These are phyloP conservation scores for Wickerhamiella kurtzmanii DNA, from an alignment of 805 yeast species.

Conservation along the genomic window DNA sequence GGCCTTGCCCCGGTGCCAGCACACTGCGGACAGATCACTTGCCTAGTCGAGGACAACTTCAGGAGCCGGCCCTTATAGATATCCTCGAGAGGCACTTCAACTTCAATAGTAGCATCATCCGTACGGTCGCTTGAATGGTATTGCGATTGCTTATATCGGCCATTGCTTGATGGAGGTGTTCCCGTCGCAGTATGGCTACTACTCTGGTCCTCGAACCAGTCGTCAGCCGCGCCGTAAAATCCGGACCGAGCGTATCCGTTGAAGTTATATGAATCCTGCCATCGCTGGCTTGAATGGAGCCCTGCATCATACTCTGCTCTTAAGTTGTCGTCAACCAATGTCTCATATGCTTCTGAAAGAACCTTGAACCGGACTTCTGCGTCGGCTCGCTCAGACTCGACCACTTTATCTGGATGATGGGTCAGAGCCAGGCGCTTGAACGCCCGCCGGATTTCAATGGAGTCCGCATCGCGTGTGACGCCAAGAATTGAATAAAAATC, in stretches of 20 bases:
- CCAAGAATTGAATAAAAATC: constrained; percentile 55
- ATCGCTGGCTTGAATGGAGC: constrained; percentile 6
- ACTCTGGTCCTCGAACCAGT: constrained; percentile 37
- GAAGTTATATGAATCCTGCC: constrained; percentile 25
- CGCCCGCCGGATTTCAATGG: constrained; percentile 66
- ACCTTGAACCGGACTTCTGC: constrained; percentile 76
- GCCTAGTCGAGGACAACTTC: constrained; percentile 58
- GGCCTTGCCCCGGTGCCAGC: constrained; percentile 63
- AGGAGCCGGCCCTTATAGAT: constrained; percentile 78
- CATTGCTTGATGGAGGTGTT: background rate
- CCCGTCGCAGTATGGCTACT: constrained; percentile 9
- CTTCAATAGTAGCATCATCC: constrained; percentile 52
- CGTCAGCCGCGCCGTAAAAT: constrained; percentile 14
- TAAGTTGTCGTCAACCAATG: constrained; percentile 47
- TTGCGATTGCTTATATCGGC: constrained; percentile 2
- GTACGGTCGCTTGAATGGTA: constrained; percentile 28
- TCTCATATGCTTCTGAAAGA: constrained; percentile 74
- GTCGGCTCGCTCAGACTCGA: constrained; percentile 48
- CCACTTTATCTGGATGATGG: constrained; percentile 82
- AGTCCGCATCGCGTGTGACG: constrained; percentile 49
- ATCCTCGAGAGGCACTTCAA: constrained; percentile 62
- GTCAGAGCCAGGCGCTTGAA: constrained; percentile 70
- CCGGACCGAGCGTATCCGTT: constrained; percentile 28
- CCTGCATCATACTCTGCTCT: constrained; percentile 26
- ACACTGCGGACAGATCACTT: constrained; percentile 59